Evolutionary conservation across 192 early-diverging fungal genomes (phyloP).

Genomic region (Backusella liffmaniae): DNA sequence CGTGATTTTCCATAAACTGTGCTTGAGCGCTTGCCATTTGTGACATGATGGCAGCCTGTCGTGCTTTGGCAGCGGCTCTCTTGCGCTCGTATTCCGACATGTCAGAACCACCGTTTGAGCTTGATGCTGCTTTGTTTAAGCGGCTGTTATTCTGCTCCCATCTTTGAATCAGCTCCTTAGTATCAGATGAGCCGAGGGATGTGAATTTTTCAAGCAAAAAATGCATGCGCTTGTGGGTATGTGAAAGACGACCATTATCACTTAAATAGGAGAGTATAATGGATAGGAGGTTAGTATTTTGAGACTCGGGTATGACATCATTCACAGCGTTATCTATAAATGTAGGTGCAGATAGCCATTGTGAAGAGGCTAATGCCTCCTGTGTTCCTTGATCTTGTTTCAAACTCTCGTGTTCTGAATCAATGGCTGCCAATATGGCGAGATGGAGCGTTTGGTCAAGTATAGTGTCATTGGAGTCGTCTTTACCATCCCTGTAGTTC

Average conservation of each 20-base stretch:
- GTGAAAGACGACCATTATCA: constrained; percentile 60
- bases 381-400: neutral
- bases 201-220: constrained; percentile 73
- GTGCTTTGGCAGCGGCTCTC: constrained; percentile 77
- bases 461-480: constrained; percentile 57
- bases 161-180: constrained; percentile 36
- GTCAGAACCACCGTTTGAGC: constrained; percentile 13
- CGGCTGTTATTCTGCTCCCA: constrained; percentile 18
- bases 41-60: constrained; percentile 89
- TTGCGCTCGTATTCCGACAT: constrained; percentile 68
- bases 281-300: constrained; percentile 61
- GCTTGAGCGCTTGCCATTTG: constrained; percentile 85
- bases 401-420: constrained; percentile 19
- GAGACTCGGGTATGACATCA: constrained; percentile 36
- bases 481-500: constrained; percentile 48
- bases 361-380: neutral
- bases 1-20: constrained; percentile 80
- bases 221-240: constrained; percentile 67
- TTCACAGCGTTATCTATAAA: constrained; percentile 52
- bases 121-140: neutral
- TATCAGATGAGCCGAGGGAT: constrained; percentile 50
- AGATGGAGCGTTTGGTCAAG: constrained; percentile 79
- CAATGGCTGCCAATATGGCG: constrained; percentile 67
- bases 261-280: constrained; percentile 68
- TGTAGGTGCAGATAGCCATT: neutral